Evolutionary conservation across 2,329 filamentous ascomycete genomes (phyloP).

Genomic region (Alternaria sp.): DNA sequence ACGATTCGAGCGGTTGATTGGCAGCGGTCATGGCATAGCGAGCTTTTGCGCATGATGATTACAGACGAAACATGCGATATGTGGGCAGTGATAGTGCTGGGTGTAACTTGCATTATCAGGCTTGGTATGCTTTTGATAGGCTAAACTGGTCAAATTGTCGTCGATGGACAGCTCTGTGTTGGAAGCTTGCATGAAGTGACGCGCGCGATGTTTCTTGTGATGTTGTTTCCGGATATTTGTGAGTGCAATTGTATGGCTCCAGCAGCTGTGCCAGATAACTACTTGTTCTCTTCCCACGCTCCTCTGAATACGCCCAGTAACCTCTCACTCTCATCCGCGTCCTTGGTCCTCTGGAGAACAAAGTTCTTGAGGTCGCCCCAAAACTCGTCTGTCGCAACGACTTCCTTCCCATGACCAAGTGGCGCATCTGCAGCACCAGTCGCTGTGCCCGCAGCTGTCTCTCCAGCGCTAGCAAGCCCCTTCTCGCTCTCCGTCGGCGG

Average conservation of each 20-base stretch:
- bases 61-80: constrained; percentile 15
- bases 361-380: constrained; percentile 87
- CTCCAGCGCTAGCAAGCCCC: constrained; percentile 29
- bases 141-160: constrained; percentile 32
- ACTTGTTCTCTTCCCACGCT: constrained; percentile 65
- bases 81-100: constrained; percentile 11
- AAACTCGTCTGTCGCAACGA: constrained; percentile 75
- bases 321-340: constrained; percentile 69
- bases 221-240: background rate
- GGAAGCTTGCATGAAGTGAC: constrained; percentile 9
- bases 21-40: constrained; percentile 11
- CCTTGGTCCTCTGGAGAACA: constrained; percentile 77
- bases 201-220: background rate
- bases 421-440: constrained; percentile 56
- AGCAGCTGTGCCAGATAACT: background rate
- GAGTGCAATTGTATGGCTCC: background rate
- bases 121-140: constrained; percentile 19
- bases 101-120: constrained; percentile 19
- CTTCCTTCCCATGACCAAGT: constrained; percentile 60
- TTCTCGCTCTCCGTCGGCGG: constrained; percentile 61
- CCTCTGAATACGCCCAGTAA: constrained; percentile 71
- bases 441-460: constrained; percentile 5
- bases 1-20: constrained; percentile 16
- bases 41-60: constrained; percentile 14
- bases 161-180: constrained; percentile 23